Percentiles rank a stretch among this genome's conserved stretches.
Conservation (phyloP, 768 basidiomycete genomes). For the Heimioporus sp. region DNA sequence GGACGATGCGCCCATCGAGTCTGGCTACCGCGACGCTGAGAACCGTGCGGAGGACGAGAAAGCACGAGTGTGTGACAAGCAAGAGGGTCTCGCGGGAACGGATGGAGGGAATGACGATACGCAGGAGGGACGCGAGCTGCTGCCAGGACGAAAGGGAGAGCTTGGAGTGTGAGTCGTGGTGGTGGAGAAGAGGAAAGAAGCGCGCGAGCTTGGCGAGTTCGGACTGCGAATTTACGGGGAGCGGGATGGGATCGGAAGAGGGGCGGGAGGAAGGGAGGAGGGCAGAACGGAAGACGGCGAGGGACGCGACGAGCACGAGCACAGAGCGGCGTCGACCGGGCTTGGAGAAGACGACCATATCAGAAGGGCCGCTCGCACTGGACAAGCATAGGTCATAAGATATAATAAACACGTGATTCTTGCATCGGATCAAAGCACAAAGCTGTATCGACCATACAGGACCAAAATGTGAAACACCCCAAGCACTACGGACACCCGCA, state of each 20-base stretch:
- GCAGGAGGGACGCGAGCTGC: constrained; percentile 70
- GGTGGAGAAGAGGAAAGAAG: constrained; percentile 52
- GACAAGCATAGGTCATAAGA: constrained; percentile 13
- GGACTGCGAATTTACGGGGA: constrained; percentile 56
- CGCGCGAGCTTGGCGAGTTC: constrained; percentile 40
- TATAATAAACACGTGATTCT: constrained; percentile 9
- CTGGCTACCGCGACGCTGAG: constrained; percentile 86
- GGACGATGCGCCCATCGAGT: constrained; percentile 86
- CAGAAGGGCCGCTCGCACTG: constrained; percentile 7
- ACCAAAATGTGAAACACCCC: constrained; percentile 38
- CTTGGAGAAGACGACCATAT: neutral
- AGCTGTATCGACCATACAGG: constrained; percentile 11
- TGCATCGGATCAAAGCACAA: neutral
- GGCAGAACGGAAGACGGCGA: constrained; percentile 53
- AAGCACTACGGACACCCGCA: constrained; percentile 37
- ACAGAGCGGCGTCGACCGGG: constrained; percentile 25
- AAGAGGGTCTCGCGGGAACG: constrained; percentile 70
- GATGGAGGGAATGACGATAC: constrained; percentile 65
- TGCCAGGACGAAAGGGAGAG: constrained; percentile 67
- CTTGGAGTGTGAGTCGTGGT: neutral
- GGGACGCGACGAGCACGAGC: constrained; percentile 41
- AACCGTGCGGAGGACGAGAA: constrained; percentile 82
- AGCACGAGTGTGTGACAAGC: constrained; percentile 75
- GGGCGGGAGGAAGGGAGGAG: constrained; percentile 30
- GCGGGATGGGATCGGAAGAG: constrained; percentile 53